phyloP scores from a whole-genome alignment of 352 stramenopile genomes.

The Discostella stelligera region DNA sequence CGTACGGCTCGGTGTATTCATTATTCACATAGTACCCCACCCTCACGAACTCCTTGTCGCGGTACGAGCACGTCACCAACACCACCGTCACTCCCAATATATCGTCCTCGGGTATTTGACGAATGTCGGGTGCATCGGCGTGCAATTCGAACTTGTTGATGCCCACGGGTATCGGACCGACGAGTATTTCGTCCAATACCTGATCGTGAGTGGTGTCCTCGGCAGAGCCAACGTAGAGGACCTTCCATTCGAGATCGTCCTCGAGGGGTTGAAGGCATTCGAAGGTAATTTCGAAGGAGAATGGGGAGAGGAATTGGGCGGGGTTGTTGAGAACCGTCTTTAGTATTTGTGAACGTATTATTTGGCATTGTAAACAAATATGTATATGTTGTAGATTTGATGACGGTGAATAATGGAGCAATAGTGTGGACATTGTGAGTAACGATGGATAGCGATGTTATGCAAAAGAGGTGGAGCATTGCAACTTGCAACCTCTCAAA shows the following conservation, averaged over 20 bases:
- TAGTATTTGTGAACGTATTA: not conserved
- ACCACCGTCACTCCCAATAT: constrained; percentile 98
- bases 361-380: not conserved
- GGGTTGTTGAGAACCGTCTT: constrained; percentile 97
- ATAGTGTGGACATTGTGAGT: not conserved
- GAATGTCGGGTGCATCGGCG: constrained; percentile 90
- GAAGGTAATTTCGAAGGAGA: constrained; percentile 99
- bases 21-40: constrained; percentile 99
- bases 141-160: constrained; percentile 99
- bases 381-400: not conserved
- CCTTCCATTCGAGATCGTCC: constrained; percentile 99
- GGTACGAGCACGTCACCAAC: constrained; percentile 97
- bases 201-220: constrained; percentile 95
- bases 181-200: constrained; percentile 96
- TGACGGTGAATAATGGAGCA: not conserved
- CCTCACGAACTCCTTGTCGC: constrained; percentile 94
- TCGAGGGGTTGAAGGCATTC: constrained; percentile 96
- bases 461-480: not conserved
- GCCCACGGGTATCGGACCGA: constrained; percentile 95
- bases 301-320: constrained; percentile 94
- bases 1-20: constrained; percentile 87
- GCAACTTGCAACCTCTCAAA: not conserved
- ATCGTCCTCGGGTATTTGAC: constrained; percentile 92
- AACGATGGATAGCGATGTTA: too few species aligned
- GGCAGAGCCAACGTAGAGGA: constrained; percentile 97